phyloP scores from a whole-genome alignment of 202 grass and related monocot species.

The Carex sylvatica region DNA sequence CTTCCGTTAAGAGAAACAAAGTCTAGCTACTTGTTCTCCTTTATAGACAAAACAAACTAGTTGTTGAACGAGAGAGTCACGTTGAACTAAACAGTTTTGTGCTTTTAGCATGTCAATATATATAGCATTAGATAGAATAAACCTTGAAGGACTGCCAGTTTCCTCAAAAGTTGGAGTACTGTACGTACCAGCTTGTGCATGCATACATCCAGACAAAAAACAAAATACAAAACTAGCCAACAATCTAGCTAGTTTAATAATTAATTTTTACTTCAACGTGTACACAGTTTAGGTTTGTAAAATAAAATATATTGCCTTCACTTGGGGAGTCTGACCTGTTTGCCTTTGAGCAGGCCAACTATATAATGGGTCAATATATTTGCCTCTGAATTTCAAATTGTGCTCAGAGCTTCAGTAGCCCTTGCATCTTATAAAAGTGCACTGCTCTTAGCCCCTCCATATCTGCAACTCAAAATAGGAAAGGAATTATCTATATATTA shows the following conservation, averaged over 20 bases:
- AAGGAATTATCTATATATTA: not conserved
- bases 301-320: not conserved
- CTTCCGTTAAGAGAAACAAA: not conserved
- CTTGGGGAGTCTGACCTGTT: not conserved
- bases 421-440: not conserved
- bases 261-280: not conserved
- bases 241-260: conserved; percentile 14
- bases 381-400: not conserved
- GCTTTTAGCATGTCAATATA: not conserved
- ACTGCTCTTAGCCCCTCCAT: not conserved
- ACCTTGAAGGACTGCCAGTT: not conserved
- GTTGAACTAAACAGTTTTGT: not conserved
- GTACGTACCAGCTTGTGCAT: not conserved
- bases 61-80: not conserved
- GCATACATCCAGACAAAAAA: not conserved
- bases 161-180: not conserved
- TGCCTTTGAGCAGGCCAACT: not conserved
- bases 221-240: not conserved
- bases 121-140: not conserved
- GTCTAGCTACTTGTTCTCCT: not conserved
- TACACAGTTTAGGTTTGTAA: not conserved
- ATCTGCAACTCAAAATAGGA: not conserved
- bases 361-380: not conserved
- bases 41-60: not conserved
- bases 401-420: not conserved